Evolutionary conservation across 768 basidiomycete genomes (phyloP).

Genomic region (Trametes villosa): DNA sequence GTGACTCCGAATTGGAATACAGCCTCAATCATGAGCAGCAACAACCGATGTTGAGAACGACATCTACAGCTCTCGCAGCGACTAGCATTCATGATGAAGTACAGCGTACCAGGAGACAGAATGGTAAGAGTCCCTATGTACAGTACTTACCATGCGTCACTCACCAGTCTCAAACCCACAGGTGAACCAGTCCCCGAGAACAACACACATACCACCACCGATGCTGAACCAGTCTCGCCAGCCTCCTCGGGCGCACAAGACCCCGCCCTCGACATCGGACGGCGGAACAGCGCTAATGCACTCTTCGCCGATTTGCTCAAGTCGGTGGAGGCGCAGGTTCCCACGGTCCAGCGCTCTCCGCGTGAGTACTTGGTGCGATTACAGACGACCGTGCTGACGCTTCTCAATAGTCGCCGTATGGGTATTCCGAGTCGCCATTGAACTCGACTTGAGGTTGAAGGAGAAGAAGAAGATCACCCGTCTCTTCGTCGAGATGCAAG

Average conservation of each 20-base stretch:
- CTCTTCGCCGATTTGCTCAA: conserved; percentile 32
- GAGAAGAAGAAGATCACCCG: conserved; percentile 54
- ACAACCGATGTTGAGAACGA: neutral
- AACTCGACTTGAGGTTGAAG: conserved; percentile 50
- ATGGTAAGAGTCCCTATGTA: too few relatives aligned
- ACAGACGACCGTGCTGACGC: neutral
- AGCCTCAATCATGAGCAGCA: neutral
- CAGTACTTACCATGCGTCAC: too few relatives aligned
- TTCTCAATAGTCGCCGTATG: conserved; percentile 46
- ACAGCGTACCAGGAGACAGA: neutral
- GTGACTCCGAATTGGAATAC: too few relatives aligned
- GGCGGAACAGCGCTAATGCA: conserved; percentile 13
- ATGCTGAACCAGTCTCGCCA: conserved; percentile 13
- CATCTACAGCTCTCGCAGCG: neutral
- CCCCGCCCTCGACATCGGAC: conserved; percentile 4
- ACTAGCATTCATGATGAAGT: neutral
- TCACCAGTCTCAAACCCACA: neutral
- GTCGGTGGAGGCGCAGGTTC: conserved; percentile 31
- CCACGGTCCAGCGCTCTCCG: conserved; percentile 31
- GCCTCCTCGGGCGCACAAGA: conserved; percentile 4
- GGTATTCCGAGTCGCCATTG: conserved; percentile 54
- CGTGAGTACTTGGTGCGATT: conserved; percentile 20
- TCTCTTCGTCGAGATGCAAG: conserved; percentile 54
- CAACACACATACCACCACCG: neutral
- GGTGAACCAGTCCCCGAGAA: conserved; percentile 4